Evolutionary conservation across 1,284 basidiomycete species (phyloP), one percentile per base, ranked within the genome.

Genomic region (Coniferiporia weirii): DNA sequence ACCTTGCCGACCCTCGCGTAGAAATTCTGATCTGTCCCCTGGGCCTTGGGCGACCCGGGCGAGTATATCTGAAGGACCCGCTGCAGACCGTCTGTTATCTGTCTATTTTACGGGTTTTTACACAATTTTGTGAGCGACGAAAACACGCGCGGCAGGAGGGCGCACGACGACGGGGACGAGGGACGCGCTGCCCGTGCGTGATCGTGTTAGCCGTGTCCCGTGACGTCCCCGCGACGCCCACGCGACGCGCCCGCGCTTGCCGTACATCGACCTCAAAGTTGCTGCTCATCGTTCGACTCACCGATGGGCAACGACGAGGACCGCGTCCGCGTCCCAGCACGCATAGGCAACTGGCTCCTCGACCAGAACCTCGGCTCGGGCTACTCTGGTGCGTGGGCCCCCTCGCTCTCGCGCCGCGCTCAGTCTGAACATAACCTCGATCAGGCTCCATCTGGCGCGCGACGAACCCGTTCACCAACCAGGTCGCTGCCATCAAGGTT

Each of bases 401-500:
- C 22, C n/a, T n/a, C 35, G 7, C 34, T n/a, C 44, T n/a, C 17
- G 44, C 17, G 44, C 44, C 12, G 17, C 44, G 15, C 17, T n/a
- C 43, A 7, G 6, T 7, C 3, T 40, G 38, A 15, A 15, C 44
- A 46, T 20, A 3, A 46, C 15, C 40, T 36, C n/a, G 20, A 19
- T 17, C 61, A 87, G 87, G 88, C 49, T 82, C 84, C 17, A 90
- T 89, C 59, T 90, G 77, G 66, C 75, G 78, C 20, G 87, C 87
- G 1, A 68, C 64, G 13, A 72, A 90, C 64, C 64, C 89, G 0
- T 75, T 82, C 65, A 83, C 73, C 4, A 72, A 75, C 9, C 75
- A 83, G 51, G 68, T 75, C n/a, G 85, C 87, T 48, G 87, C 87
- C 0, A 75, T 90, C 59, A 90, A 90, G 67, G 72, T 90, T 7